A percentile compares a stretch with the other conserved stretches of the same genome.
These are phyloP conservation scores for Vitis hybrid DNA, from an alignment of 177 flowering plant species.

Conservation along the genomic window DNA sequence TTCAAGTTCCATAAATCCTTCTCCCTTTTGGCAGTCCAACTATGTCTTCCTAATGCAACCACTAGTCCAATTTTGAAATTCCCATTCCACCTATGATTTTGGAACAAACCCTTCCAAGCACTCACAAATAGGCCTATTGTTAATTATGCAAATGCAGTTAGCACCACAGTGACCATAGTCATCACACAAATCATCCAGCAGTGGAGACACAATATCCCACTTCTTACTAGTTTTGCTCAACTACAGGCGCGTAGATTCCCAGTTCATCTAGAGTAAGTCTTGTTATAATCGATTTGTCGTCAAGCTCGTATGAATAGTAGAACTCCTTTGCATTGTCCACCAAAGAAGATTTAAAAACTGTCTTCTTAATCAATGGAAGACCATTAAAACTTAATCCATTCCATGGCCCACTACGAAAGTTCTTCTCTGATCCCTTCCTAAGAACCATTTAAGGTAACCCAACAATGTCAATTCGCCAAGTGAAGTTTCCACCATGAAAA, in stretches of 20 bases:
- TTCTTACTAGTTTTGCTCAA: not conserved
- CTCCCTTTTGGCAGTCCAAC: conserved; percentile 11
- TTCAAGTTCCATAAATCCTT: conserved; percentile 13
- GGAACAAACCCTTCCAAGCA: conserved; percentile 27
- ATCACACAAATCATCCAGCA: conserved; percentile 21
- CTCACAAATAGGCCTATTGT: conserved; percentile 7
- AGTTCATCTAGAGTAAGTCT: conserved; percentile 8
- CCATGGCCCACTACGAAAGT: conserved; percentile 28
- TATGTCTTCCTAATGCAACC: conserved; percentile 11
- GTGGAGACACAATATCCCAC: conserved; percentile 12
- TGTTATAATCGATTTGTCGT: not conserved
- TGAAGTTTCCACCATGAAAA: conserved; percentile 5
- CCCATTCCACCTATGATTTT: conserved; percentile 15
- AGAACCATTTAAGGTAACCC: not conserved
- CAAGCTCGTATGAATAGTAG: conserved; percentile 10
- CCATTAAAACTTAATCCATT: conserved; percentile 29
- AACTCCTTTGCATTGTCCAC: conserved; percentile 20
- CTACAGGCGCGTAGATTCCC: not conserved
- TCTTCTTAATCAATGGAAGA: not conserved
- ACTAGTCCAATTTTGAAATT: conserved; percentile 6
- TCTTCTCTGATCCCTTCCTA: no score
- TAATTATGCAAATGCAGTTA: conserved; percentile 11
- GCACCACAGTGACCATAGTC: conserved; percentile 18
- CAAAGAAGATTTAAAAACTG: conserved; percentile 8
- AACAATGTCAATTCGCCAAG: not conserved